Percentiles rank a stretch among this genome's conserved stretches.
Conservation (phyloP, 202 grass and related monocot genomes). For the Setaria viridis region DNA sequence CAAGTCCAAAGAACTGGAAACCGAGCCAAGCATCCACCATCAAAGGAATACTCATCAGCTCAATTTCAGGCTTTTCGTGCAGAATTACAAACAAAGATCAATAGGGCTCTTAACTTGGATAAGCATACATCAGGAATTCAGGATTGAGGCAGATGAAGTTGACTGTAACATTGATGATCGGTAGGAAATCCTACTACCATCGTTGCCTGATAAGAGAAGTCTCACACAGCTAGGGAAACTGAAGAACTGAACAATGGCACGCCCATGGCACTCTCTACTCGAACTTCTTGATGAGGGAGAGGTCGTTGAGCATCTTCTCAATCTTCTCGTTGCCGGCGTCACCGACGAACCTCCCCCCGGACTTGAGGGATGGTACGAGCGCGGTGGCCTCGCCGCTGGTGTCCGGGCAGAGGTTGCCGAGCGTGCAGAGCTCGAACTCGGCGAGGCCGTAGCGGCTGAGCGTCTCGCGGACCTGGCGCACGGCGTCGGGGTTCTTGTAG, state of each 20-base stretch:
- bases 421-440: slow-evolving; percentile 80
- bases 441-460: slow-evolving; percentile 56
- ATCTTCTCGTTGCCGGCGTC: slow-evolving; percentile 56
- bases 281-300: slow-evolving; percentile 94
- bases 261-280: slow-evolving; percentile 48
- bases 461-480: slow-evolving; percentile 89
- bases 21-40: background rate
- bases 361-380: slow-evolving; percentile 78
- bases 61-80: background rate
- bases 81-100: background rate
- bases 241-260: background rate
- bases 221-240: background rate
- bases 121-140: background rate
- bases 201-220: too few species aligned
- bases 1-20: background rate
- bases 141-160: background rate
- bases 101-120: background rate
- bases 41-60: background rate
- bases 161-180: background rate
- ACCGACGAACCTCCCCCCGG: slow-evolving; percentile 43
- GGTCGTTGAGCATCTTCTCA: slow-evolving; percentile 92
- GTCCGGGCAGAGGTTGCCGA: slow-evolving; percentile 94
- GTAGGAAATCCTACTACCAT: background rate
- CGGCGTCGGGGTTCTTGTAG: slow-evolving; percentile 98
- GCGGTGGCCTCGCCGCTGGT: slow-evolving; percentile 80